These are phyloP conservation scores for Ogataea polymorpha DNA, from an alignment of 805 yeast genomes.

Conservation along the genomic window DNA sequence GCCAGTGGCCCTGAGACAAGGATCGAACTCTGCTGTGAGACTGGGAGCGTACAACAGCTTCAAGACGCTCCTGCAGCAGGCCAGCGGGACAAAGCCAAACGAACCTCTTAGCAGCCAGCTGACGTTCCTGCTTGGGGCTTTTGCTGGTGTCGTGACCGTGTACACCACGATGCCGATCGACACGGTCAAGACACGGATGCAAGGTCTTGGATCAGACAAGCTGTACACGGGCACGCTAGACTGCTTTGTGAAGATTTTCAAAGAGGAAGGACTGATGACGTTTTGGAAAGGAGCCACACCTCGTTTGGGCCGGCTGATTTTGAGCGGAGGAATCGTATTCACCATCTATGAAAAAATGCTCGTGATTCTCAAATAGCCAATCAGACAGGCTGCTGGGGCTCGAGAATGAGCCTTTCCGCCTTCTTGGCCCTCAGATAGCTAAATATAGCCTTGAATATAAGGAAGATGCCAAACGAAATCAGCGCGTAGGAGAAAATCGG, in stretches of 20 bases:
- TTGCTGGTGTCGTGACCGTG: slow-evolving; percentile 86
- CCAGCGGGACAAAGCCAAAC: slow-evolving; percentile 60
- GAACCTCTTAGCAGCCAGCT: slow-evolving; percentile 73
- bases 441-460: slow-evolving; percentile 62
- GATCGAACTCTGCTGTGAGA: slow-evolving; percentile 92
- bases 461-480: slow-evolving; percentile 64
- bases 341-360: slow-evolving; percentile 92
- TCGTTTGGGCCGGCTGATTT: slow-evolving; percentile 82
- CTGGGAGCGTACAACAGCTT: slow-evolving; percentile 89
- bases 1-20: slow-evolving; percentile 94
- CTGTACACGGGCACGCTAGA: slow-evolving; percentile 72
- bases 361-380: slow-evolving; percentile 42
- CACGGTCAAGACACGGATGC: slow-evolving; percentile 96
- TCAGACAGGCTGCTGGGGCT: slow-evolving; percentile 15
- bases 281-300: slow-evolving; percentile 99
- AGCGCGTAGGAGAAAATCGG: slow-evolving; percentile 61
- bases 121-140: slow-evolving; percentile 86
- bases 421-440: slow-evolving; percentile 75
- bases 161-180: slow-evolving; percentile 95
- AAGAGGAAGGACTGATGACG: slow-evolving; percentile 83
- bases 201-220: slow-evolving; percentile 74
- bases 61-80: slow-evolving; percentile 72
- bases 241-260: slow-evolving; percentile 77
- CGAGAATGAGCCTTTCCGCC: slow-evolving; percentile 59
- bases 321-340: slow-evolving; percentile 96